These are phyloP conservation scores for Kwoniella bestiolae DNA, from an alignment of 768 basidiomycete species.

Conservation along the genomic window DNA sequence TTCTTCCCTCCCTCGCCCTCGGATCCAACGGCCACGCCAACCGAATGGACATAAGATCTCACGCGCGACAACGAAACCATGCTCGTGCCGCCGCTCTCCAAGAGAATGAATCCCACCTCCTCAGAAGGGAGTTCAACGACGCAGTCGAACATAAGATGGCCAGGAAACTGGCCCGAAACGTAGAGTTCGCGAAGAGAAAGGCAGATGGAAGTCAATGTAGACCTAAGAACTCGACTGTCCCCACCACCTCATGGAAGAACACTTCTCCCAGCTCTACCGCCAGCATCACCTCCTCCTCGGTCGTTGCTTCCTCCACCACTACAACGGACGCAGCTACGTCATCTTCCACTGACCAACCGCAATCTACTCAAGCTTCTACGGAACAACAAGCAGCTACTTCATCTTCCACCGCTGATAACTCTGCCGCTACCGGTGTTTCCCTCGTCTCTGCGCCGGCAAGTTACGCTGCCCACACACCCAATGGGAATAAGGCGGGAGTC, in stretches of 20 bases:
- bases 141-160: constrained; percentile 29
- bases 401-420: constrained; percentile 3
- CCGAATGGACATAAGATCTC: constrained; percentile 20
- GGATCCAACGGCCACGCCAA: constrained; percentile 12
- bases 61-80: constrained; percentile 21
- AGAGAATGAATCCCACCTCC: constrained; percentile 3
- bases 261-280: not conserved
- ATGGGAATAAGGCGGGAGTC: constrained; percentile 51
- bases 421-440: not conserved
- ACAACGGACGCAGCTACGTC: not conserved
- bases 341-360: constrained; percentile 9
- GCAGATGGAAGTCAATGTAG: constrained; percentile 24
- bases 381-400: not conserved
- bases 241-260: not conserved
- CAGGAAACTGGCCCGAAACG: not conserved
- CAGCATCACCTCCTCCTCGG: not conserved
- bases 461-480: constrained; percentile 33
- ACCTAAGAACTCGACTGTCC: constrained; percentile 2
- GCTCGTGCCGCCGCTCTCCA: constrained; percentile 11
- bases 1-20: constrained; percentile 17
- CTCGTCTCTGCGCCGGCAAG: not conserved
- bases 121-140: constrained; percentile 10
- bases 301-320: not conserved
- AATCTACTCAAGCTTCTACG: not conserved
- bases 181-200: constrained; percentile 18